Percentiles rank a stretch among this genome's conserved stretches.
phyloP scores from a whole-genome alignment of 2,329 filamentous ascomycete genomes.

The Colletotrichum coccodes region DNA sequence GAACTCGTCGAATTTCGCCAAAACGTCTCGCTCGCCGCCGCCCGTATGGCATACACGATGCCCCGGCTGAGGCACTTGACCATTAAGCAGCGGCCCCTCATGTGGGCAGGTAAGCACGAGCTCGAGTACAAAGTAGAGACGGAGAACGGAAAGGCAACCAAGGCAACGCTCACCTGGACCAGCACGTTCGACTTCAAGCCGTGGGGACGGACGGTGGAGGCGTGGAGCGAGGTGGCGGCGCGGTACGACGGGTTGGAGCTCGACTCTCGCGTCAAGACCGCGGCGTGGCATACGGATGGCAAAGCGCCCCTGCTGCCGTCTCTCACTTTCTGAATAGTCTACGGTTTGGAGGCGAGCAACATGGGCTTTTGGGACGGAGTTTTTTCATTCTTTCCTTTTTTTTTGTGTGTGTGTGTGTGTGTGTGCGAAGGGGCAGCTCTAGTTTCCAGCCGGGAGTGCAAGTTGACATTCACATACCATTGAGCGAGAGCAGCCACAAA shows the following conservation, averaged over 20 bases:
- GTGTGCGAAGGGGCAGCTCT: too few species aligned
- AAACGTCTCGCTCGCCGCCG: conserved; percentile 34
- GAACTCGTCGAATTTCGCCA: conserved; percentile 35
- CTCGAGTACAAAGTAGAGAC: conserved; percentile 32
- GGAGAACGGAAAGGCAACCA: conserved; percentile 11
- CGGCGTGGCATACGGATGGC: conserved; percentile 24
- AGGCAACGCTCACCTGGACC: conserved; percentile 29
- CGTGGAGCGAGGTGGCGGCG: conserved; percentile 36
- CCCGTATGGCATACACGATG: conserved; percentile 36
- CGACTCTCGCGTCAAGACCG: neutral
- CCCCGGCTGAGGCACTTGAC: conserved; percentile 34
- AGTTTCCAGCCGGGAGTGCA: conserved; percentile 28
- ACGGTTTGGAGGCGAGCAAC: too few species aligned
- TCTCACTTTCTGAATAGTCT: conserved; percentile 17
- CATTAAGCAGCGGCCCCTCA: conserved; percentile 36
- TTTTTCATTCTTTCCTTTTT: neutral
- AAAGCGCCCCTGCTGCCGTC: conserved; percentile 28
- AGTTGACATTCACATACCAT: too few species aligned
- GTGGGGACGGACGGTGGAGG: conserved; percentile 35
- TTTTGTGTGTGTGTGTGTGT: too few species aligned
- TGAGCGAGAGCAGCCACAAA: too few species aligned
- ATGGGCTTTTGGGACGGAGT: too few species aligned
- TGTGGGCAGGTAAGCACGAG: conserved; percentile 38
- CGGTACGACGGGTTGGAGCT: conserved; percentile 22
- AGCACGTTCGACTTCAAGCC: conserved; percentile 37